Base-by-base conservation (phyloP, 129 eudicot genomes). In the Sambucus nigra region DNA sequence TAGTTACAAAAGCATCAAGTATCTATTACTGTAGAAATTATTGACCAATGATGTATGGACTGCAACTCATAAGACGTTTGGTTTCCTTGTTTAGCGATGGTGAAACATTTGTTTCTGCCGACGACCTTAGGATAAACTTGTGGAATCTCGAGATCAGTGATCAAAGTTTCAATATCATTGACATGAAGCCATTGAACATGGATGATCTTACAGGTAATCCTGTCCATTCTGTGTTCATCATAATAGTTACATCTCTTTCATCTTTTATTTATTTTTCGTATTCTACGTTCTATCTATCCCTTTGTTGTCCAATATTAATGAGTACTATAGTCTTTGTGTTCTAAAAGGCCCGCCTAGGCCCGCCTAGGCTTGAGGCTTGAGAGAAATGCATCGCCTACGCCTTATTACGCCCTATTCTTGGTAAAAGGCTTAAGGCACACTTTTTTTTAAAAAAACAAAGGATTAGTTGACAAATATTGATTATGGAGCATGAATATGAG, bases 81-180 rank as follows among this genome's bases (percentile, higher is more conserved):
- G 57, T 58, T 44, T 66, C 69, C 50, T 66, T 79, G 62, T 80
- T 44, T 67, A 88, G 97, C 73, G 97, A 84, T 61, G 83, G 93
- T 7, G 93, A 84, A 74, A 88, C 97, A 32, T 88, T 84, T 67
- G 62, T 88, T 54, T 88, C 96, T 16, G 80, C 85, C 41, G 97
- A 88, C 22, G 92, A 88, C 71, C 80, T 84, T 27, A 68, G 94
- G 52, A 84, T 88, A 63, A 88, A 88, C 66, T 63, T 84, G 68
- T 88, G 97, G 97, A 88, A 84, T 72, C 86, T 88, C 56, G 95
- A 84, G 69, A 72, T 84, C 40, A 84, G 78, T 70, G 69, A 78
- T 65, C 95, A 81, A 65, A 77, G 97, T 53, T 88, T 80, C 72
- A 88, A 88, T 71, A 88, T 88, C 29, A 60, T 88, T 25, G 95